Evolutionary conservation across 2,329 filamentous ascomycete species (phyloP).

Genomic region (Microsporum ferrugineum): DNA sequence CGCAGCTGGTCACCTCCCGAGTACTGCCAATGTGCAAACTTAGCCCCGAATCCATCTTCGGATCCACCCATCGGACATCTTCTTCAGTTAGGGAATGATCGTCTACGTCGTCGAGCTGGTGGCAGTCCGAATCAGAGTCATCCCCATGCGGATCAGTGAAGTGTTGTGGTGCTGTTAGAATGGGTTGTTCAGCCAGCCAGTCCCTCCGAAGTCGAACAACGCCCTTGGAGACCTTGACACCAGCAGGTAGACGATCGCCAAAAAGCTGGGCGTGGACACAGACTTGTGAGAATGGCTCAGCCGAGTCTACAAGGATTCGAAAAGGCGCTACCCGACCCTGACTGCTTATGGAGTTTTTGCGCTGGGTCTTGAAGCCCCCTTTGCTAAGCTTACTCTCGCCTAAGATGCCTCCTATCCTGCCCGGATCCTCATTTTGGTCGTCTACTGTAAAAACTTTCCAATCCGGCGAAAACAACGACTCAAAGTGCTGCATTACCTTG

Average conservation of each 20-base stretch:
- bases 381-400: neutral
- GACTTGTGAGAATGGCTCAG: conserved; percentile 29
- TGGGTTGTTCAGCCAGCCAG: conserved; percentile 49
- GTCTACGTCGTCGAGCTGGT: neutral
- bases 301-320: neutral
- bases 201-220: conserved; percentile 60
- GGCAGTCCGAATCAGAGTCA: neutral
- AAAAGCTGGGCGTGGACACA: conserved; percentile 58
- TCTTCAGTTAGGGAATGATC: conserved; percentile 44
- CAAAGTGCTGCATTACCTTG: conserved; percentile 3
- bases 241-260: conserved; percentile 53
- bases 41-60: conserved; percentile 34
- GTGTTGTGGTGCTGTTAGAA: conserved; percentile 4
- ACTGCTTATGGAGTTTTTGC: neutral
- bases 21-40: conserved; percentile 48
- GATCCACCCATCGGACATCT: conserved; percentile 52
- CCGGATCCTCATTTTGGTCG: neutral
- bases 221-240: conserved; percentile 55
- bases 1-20: conserved; percentile 52
- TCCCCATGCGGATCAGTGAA: conserved; percentile 3
- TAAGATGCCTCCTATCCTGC: neutral
- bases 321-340: neutral
- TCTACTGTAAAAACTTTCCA: neutral
- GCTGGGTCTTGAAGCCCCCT: neutral
- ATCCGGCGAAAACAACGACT: neutral